These are phyloP conservation scores for Cryphonectria naterciae DNA, from an alignment of 2,329 filamentous ascomycete species.

Conservation along the genomic window DNA sequence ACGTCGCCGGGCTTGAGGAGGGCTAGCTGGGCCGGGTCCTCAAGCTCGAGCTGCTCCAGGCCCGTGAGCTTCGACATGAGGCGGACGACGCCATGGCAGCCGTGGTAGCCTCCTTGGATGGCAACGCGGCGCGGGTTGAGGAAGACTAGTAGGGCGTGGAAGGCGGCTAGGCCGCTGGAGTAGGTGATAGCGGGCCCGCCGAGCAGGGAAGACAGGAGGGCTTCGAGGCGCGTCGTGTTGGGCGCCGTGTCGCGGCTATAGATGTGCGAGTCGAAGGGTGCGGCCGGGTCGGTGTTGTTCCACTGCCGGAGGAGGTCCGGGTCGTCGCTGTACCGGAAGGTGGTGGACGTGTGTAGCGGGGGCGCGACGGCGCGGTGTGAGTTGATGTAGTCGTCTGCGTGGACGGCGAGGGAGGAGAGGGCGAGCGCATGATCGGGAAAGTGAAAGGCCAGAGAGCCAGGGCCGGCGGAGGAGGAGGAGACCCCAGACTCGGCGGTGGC, in stretches of 20 bases:
- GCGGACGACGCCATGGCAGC: slow-evolving; percentile 82
- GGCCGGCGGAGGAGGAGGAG: slow-evolving; percentile 21
- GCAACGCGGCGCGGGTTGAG: slow-evolving; percentile 81
- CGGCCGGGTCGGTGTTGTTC: slow-evolving; percentile 55
- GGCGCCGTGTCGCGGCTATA: slow-evolving; percentile 84
- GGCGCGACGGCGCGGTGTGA: slow-evolving; percentile 80
- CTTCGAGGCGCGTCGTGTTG: slow-evolving; percentile 83
- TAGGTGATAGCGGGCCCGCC: slow-evolving; percentile 76
- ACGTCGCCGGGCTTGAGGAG: slow-evolving; percentile 78
- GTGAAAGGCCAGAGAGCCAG: slow-evolving; percentile 36
- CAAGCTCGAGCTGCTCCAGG: slow-evolving; percentile 72
- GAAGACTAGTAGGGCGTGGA: slow-evolving; percentile 84
- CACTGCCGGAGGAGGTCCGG: slow-evolving; percentile 64
- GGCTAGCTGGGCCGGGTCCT: slow-evolving; percentile 48
- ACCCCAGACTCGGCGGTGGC: not conserved
- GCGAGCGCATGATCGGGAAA: slow-evolving; percentile 48
- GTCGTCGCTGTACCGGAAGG: slow-evolving; percentile 78
- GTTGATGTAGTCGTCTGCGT: slow-evolving; percentile 81
- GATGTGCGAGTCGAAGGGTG: slow-evolving; percentile 67
- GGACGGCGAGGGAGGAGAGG: slow-evolving; percentile 72
- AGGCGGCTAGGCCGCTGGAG: slow-evolving; percentile 81
- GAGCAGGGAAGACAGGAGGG: slow-evolving; percentile 75
- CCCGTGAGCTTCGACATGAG: slow-evolving; percentile 77
- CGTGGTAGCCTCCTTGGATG: slow-evolving; percentile 88
- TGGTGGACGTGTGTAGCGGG: slow-evolving; percentile 88